Conservation (phyloP, 2,329 filamentous ascomycete species). For the Blastomyces silverae region DNA sequence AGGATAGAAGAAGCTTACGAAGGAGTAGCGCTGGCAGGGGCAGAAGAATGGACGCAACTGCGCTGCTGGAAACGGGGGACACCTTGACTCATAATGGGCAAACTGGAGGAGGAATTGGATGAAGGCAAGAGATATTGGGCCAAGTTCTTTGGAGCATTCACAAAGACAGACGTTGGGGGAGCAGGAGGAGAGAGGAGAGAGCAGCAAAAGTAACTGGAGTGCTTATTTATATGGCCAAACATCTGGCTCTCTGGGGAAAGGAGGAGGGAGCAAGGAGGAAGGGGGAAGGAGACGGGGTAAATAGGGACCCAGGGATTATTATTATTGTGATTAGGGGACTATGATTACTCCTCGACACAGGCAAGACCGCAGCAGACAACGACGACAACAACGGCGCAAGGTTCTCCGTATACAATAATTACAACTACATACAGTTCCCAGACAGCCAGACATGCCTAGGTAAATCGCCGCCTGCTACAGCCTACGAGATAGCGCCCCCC, state of each 20-base stretch:
- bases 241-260: background rate
- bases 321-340: no score
- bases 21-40: constrained; percentile 31
- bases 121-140: background rate
- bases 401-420: no score
- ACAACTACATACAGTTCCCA: no score
- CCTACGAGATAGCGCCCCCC: background rate
- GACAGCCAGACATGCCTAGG: no score
- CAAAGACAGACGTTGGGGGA: constrained; percentile 1
- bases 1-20: constrained; percentile 26
- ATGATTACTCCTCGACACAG: no score
- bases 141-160: background rate
- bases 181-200: background rate
- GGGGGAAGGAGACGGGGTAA: background rate
- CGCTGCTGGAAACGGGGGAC: constrained; percentile 29
- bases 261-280: background rate
- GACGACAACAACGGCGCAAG: no score
- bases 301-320: background rate
- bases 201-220: background rate
- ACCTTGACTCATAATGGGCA: constrained; percentile 18
- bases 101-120: background rate
- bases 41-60: constrained; percentile 34
- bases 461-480: no score
- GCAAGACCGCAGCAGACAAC: no score
- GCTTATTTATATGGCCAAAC: constrained; percentile 11